These are phyloP conservation scores for Lyophyllum shimeji DNA, from an alignment of 768 basidiomycete genomes.

Conservation along the genomic window DNA sequence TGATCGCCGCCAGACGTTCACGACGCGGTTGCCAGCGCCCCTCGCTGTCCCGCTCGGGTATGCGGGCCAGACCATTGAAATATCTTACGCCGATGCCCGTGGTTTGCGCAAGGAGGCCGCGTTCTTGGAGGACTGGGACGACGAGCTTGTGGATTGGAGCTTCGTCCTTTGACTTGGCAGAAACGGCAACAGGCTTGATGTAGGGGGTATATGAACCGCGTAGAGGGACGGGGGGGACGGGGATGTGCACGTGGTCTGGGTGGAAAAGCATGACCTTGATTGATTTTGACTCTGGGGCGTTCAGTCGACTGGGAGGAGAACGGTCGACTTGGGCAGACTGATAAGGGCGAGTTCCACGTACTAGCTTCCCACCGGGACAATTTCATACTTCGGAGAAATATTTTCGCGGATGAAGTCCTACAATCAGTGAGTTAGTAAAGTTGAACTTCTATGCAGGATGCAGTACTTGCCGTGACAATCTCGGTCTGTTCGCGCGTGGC, in stretches of 20 bases:
- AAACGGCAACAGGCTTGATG: background rate
- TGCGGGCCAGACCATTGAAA: conserved; percentile 54
- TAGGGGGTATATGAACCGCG: conserved; percentile 2
- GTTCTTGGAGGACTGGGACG: conserved; percentile 39
- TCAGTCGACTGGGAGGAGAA: conserved; percentile 45
- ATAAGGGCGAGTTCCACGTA: conserved; percentile 29
- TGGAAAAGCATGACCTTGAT: conserved; percentile 46
- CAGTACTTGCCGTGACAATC: conserved; percentile 39
- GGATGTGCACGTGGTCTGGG: conserved; percentile 42
- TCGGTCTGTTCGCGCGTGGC: conserved; percentile 43
- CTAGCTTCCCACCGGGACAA: conserved; percentile 57
- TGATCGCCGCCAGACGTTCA: conserved; percentile 27
- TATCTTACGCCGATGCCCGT: conserved; percentile 28
- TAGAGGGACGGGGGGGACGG: conserved; percentile 30
- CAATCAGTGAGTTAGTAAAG: background rate
- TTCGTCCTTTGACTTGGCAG: background rate
- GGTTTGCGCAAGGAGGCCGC: conserved; percentile 44
- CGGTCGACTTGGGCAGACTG: background rate
- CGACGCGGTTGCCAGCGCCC: conserved; percentile 20
- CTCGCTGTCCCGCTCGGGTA: conserved; percentile 35
- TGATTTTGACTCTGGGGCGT: conserved; percentile 29
- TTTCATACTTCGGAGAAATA: conserved; percentile 46
- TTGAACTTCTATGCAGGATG: background rate
- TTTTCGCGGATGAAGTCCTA: conserved; percentile 52
- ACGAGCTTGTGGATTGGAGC: conserved; percentile 32